A percentile compares a stretch with the other conserved stretches of the same genome.
Conservation (phyloP, 2,329 filamentous ascomycete species). For the Claviceps africana region DNA sequence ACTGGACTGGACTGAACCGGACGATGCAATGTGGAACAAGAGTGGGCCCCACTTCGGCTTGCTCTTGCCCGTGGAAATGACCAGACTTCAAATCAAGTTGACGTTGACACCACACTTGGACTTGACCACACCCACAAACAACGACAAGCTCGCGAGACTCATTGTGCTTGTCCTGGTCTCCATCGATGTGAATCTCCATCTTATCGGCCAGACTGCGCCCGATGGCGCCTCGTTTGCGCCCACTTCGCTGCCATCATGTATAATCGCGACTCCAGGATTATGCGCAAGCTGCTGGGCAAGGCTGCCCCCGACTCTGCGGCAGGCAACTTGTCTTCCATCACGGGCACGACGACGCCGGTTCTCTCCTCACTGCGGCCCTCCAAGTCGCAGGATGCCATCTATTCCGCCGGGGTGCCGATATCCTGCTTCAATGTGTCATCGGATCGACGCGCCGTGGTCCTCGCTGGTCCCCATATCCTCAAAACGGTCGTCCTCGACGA, state of each 20-base stretch:
- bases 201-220: slow-evolving; percentile 4
- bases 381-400: slow-evolving; percentile 41
- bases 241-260: slow-evolving; percentile 27
- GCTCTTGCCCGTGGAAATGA: not conserved
- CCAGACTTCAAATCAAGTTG: not conserved
- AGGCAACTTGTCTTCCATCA: slow-evolving; percentile 29
- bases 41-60: not conserved
- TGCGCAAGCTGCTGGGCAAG: slow-evolving; percentile 48
- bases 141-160: not conserved
- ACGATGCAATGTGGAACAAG: too few species aligned
- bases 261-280: slow-evolving; percentile 40
- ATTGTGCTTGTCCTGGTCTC: not conserved
- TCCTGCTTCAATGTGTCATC: slow-evolving; percentile 43
- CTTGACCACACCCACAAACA: not conserved
- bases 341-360: slow-evolving; percentile 28
- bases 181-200: not conserved
- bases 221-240: slow-evolving; percentile 21
- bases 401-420: slow-evolving; percentile 38
- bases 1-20: not conserved
- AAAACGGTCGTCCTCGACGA: slow-evolving; percentile 46
- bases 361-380: slow-evolving; percentile 33
- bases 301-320: slow-evolving; percentile 31
- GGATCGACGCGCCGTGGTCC: slow-evolving; percentile 40
- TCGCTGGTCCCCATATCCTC: slow-evolving; percentile 45
- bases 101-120: too few species aligned